phyloP scores from a whole-genome alignment of 75 land plant genomes.

The Picea glauca region DNA sequence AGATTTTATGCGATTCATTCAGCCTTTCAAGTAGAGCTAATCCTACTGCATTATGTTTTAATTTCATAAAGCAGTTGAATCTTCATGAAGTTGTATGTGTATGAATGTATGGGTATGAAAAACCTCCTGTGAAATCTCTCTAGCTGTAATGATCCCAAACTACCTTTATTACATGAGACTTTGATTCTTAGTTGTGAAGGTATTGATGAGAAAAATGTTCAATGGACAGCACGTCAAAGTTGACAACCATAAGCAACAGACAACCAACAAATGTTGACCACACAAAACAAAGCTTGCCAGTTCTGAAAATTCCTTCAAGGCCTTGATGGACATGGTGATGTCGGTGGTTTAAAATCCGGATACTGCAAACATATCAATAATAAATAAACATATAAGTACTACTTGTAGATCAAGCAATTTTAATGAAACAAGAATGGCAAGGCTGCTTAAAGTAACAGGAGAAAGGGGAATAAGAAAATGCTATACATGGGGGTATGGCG shows the following conservation, averaged over 20 bases:
- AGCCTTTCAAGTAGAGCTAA: too few relatives aligned
- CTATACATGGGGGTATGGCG: slow-evolving; percentile 42
- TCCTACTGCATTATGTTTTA: too few relatives aligned
- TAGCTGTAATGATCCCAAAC: not conserved
- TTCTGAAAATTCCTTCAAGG: slow-evolving; percentile 16
- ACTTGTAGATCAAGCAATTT: not conserved
- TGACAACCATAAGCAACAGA: not conserved
- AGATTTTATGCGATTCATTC: too few relatives aligned
- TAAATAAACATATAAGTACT: not conserved
- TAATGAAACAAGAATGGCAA: not conserved
- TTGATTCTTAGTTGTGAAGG: not conserved
- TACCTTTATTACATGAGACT: slow-evolving; percentile 2
- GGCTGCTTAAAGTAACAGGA: not conserved
- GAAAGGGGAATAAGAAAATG: slow-evolving; percentile 2
- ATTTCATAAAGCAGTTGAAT: too few relatives aligned
- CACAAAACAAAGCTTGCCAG: not conserved
- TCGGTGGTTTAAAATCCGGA: slow-evolving; percentile 52
- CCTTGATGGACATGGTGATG: slow-evolving; percentile 41
- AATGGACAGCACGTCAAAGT: not conserved
- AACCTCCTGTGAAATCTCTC: not conserved
- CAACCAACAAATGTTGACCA: not conserved
- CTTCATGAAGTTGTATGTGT: too few relatives aligned
- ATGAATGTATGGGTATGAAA: too few relatives aligned
- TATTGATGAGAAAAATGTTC: not conserved
- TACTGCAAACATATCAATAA: slow-evolving; percentile 27